Conservation (phyloP, 2,329 filamentous ascomycete species). For the Hypomyces rosellus region DNA sequence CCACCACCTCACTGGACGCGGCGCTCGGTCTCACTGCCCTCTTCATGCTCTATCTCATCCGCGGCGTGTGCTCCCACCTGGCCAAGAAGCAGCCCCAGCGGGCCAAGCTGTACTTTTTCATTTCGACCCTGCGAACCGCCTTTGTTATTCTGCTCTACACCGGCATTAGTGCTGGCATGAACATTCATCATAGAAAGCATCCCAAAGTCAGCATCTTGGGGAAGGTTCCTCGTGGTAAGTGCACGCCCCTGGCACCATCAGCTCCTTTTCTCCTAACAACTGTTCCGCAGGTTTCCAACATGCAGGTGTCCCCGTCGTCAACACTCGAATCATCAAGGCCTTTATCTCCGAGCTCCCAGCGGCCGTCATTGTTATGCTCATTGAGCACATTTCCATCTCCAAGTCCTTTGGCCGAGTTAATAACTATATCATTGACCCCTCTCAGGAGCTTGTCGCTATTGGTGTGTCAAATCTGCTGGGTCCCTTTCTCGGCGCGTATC, state of each 20-base stretch:
- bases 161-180: slow-evolving; percentile 66
- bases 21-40: slow-evolving; percentile 67
- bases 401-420: slow-evolving; percentile 77
- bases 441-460: slow-evolving; percentile 72
- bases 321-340: slow-evolving; percentile 51
- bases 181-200: slow-evolving; percentile 50
- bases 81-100: slow-evolving; percentile 61
- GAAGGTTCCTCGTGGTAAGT: slow-evolving; percentile 59
- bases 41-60: slow-evolving; percentile 60
- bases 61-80: slow-evolving; percentile 53
- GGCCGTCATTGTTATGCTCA: slow-evolving; percentile 69
- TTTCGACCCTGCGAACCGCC: slow-evolving; percentile 68
- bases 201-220: slow-evolving; percentile 60
- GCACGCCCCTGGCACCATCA: neutral
- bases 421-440: slow-evolving; percentile 75
- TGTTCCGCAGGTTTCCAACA: slow-evolving; percentile 56
- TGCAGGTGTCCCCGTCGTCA: slow-evolving; percentile 59
- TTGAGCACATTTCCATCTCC: slow-evolving; percentile 77
- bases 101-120: slow-evolving; percentile 70
- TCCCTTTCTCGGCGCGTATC: slow-evolving; percentile 76
- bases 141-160: slow-evolving; percentile 80
- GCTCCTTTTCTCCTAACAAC: slow-evolving; percentile 1
- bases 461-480: slow-evolving; percentile 69
- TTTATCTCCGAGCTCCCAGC: slow-evolving; percentile 64
- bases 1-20: slow-evolving; percentile 55